Base-by-base conservation (phyloP, 345 rosid genomes). In the thale cress (Arabidopsis thaliana) region DNA sequence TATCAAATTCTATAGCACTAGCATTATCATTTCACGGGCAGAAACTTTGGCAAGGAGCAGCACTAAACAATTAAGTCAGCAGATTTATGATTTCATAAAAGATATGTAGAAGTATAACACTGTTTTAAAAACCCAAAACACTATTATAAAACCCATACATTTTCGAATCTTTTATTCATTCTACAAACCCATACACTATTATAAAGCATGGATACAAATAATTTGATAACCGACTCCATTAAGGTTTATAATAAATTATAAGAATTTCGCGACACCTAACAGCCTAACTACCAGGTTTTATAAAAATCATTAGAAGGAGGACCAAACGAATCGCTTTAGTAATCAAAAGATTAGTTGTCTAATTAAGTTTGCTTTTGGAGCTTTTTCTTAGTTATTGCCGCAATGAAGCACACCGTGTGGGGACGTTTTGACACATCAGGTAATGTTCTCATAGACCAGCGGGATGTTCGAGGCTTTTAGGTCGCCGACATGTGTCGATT, bases 151-250 rank as follows among this genome's bases (percentile, higher is more conserved):
- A 56, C 2, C 14, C 6, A 44, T 52, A 55, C 6, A 49, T 4
- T 23, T 12, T 66, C 8, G 41, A n/a, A 6, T 44, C 14, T 5
- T 61, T 23, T 7, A 7, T 50, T n/a, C 8, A 12, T 50, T 14
- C 4, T 16, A 16, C 20, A 16, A 16, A 16, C 20, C 20, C 20
- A 16, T 16, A 16, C 20, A 16, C 20, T 16, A 16, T 16, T 16
- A 16, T 16, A 16, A 70, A 70, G 71, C 45, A 64, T 37, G 14
- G 20, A 49, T 70, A 63, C 67, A 70, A 56, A 64, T 64, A 6
- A 70, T 70, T 44, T 58, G 53, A 70, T 70, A 70, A 77, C 76
- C 80, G 76, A 77, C 71, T 70, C 75, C 80, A 63, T 69, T 56
- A 70, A 44, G 59, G 59, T 69, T 41, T 48, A 57, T 57, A 8